phyloP scores from a whole-genome alignment of 768 basidiomycete genomes.

The Agrocybe chaxingu region DNA sequence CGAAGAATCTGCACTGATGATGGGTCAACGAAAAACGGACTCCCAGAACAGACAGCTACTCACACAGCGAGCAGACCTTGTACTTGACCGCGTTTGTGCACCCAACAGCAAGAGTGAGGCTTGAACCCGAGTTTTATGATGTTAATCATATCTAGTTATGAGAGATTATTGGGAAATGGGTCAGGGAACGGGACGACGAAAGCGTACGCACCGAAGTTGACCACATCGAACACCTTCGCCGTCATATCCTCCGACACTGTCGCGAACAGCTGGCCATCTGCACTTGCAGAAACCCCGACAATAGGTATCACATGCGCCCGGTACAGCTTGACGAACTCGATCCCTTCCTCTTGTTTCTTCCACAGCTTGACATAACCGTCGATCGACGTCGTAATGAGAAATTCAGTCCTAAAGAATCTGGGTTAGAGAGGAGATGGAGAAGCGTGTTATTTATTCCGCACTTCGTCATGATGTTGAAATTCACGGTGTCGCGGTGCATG shows the following conservation, averaged over 20 bases:
- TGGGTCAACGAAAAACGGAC: slow-evolving; percentile 11
- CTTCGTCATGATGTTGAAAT: slow-evolving; percentile 88
- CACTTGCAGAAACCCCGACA: slow-evolving; percentile 77
- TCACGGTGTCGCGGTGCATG: slow-evolving; percentile 94
- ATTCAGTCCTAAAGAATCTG: slow-evolving; percentile 67
- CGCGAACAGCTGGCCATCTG: slow-evolving; percentile 90
- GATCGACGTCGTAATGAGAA: slow-evolving; percentile 89
- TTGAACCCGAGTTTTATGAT: slow-evolving; percentile 87
- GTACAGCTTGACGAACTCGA: slow-evolving; percentile 99
- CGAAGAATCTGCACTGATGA: slow-evolving; percentile 69
- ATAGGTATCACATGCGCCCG: slow-evolving; percentile 86
- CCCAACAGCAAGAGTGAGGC: slow-evolving; percentile 93
- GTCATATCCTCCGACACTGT: slow-evolving; percentile 89
- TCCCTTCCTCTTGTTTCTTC: slow-evolving; percentile 95
- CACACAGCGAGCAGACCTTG: slow-evolving; percentile 88
- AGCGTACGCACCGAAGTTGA: slow-evolving; percentile 83
- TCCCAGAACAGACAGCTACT: slow-evolving; percentile 19
- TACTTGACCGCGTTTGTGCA: slow-evolving; percentile 85
- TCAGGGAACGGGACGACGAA: neutral
- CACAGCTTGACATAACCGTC: slow-evolving; percentile 98
- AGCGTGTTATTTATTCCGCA: slow-evolving; percentile 28
- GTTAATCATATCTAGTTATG: slow-evolving; percentile 89
- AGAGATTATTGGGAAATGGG: neutral
- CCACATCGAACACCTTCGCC: slow-evolving; percentile 94
- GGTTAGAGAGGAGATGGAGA: neutral